Evolutionary conservation across 202 grass and related monocot species (phyloP), one percentile per base, ranked within the genome.

Genomic region (Carex arenaria): DNA sequence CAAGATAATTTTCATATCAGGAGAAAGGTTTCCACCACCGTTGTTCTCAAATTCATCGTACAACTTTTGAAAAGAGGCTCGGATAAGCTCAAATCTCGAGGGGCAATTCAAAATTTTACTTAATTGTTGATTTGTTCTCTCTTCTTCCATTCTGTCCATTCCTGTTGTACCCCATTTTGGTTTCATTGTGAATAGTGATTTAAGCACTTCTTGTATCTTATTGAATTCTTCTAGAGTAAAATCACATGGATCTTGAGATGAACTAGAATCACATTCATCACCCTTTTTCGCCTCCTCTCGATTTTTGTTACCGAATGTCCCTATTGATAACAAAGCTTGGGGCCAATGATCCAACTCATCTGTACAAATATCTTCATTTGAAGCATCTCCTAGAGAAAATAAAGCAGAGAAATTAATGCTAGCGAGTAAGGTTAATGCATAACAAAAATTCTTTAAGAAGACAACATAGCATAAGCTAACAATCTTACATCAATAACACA

Each of bases 261-360:
- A 55, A 43, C 45, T 38, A 14, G 64, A 51, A 31, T 85, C 62
- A 13, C 59, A 83, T 23, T 26, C 60, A 20, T 80, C 64, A 15
- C 15, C 30, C 18, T 62, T 55, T 64, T 63, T 80, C 14, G 19
- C 31, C 4, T 69, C 56, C 4, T 77, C 55, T 12, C 28, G 40
- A 13, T 88, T 79, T 57, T 47, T 83, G 68, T 30, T 28, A 2
- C 92, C 90, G 2, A 91, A 91, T 61, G 89, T 93, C 0, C 92
- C 86, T 18, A 94, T 98, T 14, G 92, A 90, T 75, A 94, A 54
- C 87, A 85, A 83, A 23, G 83, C 54, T 51, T 72, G 13, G 7
- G 42, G 52, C 86, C 90, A 88, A 52, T n/a, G 55, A 30, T 90
- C 15, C 65, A 87, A 81, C 32, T 71, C 84, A 2, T 83, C 78